Evolutionary conservation across 305 asterid species (phyloP), one percentile per base, ranked within the genome.

Genomic region (Rubia occidens): DNA sequence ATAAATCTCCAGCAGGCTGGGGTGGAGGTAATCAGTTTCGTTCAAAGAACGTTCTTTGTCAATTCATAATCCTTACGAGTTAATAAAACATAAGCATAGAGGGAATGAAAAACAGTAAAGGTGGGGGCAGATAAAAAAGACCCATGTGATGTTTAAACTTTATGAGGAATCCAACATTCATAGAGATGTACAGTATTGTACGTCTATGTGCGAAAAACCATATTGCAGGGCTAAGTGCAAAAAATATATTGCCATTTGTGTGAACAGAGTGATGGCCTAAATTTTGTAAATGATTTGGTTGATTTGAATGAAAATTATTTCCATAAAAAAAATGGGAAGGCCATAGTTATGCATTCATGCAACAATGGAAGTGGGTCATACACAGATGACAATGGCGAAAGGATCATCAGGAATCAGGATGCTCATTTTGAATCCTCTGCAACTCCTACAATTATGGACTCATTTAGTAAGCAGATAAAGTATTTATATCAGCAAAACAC

Each of bases 401-500:
- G 88, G 72, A 80, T 93, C 98, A 66, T 93, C 96, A 29, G 35
- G 35, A 29, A 29, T 29, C 3, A 1, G 77, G 84, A 76, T 93
- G 97, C 45, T 88, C 96, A 51, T 65, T 72, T 71, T 82, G 77
- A 51, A 93, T 90, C 80, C 95, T 87, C 73, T 83, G 72, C 60
- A 86, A 89, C 76, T 93, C 98, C 96, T 92, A 78, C 61, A 72
- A 68, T 49, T 40, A 2, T 44, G 10, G 49, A 39, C 13, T 71
- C 37, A 67, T 17, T 47, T 47, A 47, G 49, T 61, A 29, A 40
- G 43, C 5, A 35, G 11, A 11, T 13, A 10, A 40, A 74, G 51
- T 7, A 63, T 21, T 74, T 60, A 51, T 8, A 51, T 51, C 21
- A 74, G 58, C 43, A 72, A 56, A 60, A 66, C 45, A 15, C 43